A percentile compares a stretch with the other conserved stretches of the same genome.
Evolutionary conservation across 371 early-diverging fungal genomes (phyloP).

Genomic region (Homolaphlyctis polyrhiza): DNA sequence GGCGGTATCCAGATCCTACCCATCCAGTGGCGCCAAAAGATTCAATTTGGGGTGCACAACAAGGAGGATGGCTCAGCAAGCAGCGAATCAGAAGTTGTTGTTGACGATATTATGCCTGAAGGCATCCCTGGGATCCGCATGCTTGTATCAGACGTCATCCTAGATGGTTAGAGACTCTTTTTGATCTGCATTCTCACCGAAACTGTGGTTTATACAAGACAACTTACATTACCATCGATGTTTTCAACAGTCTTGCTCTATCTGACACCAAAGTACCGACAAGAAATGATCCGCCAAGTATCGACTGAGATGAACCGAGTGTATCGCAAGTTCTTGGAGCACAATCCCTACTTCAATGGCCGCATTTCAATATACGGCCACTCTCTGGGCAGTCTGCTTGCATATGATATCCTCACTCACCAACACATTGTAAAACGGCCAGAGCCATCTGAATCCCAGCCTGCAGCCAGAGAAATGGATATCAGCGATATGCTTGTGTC

Average conservation of each 20-base stretch:
- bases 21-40: slow-evolving; percentile 74
- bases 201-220: background rate
- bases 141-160: slow-evolving; percentile 72
- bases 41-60: slow-evolving; percentile 63
- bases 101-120: slow-evolving; percentile 72
- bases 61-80: slow-evolving; percentile 6
- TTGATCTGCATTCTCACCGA: too few relatives aligned
- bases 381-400: slow-evolving; percentile 71
- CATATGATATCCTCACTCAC: slow-evolving; percentile 71
- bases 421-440: slow-evolving; percentile 17
- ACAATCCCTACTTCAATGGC: slow-evolving; percentile 75
- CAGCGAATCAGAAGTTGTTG: slow-evolving; percentile 34
- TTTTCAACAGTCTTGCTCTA: slow-evolving; percentile 62
- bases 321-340: slow-evolving; percentile 56
- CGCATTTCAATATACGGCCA: slow-evolving; percentile 75
- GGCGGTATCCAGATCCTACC: slow-evolving; percentile 74
- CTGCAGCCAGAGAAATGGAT: slow-evolving; percentile 27
- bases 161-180: slow-evolving; percentile 61
- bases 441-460: slow-evolving; percentile 2
- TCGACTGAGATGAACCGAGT: slow-evolving; percentile 69
- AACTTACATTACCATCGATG: background rate
- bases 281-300: slow-evolving; percentile 70
- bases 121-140: slow-evolving; percentile 77
- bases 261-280: slow-evolving; percentile 74
- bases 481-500: slow-evolving; percentile 27